A percentile compares a stretch with the other conserved stretches of the same genome.
phyloP scores from a whole-genome alignment of 169 alveolate genomes.

The Eimeria brunetti region DNA sequence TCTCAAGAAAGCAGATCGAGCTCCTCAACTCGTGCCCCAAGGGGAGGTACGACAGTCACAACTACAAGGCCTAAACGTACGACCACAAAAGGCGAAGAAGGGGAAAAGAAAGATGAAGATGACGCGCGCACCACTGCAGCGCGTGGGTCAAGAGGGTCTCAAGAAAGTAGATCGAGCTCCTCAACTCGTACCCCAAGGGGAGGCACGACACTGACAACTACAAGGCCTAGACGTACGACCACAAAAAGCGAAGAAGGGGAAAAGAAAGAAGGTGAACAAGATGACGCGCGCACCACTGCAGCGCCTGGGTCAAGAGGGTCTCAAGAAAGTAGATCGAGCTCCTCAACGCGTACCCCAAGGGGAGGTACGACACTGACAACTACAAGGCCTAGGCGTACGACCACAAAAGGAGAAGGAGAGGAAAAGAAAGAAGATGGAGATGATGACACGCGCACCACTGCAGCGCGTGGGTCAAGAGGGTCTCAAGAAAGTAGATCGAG shows the following conservation, averaged over 20 bases:
- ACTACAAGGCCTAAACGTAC: background rate
- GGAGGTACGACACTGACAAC: conserved; percentile 9
- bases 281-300: background rate
- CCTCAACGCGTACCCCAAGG: background rate
- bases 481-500: background rate
- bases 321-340: background rate
- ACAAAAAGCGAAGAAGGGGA: background rate
- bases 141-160: background rate
- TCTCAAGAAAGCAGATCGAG: background rate
- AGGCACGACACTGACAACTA: conserved; percentile 4
- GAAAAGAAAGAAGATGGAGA: background rate
- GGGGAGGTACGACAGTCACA: background rate
- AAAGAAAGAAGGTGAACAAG: background rate
- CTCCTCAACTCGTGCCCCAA: background rate
- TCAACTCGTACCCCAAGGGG: conserved; percentile 3
- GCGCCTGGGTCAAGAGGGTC: background rate
- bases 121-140: background rate
- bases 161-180: background rate
- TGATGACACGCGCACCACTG: background rate
- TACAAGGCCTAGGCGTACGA: background rate
- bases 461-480: background rate
- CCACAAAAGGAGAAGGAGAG: background rate
- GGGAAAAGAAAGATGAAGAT: background rate
- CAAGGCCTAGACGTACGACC: background rate
- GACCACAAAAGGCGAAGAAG: background rate